Evolutionary conservation across 2,329 filamentous ascomycete species (phyloP).

Genomic region (Colletotrichum lupini): DNA sequence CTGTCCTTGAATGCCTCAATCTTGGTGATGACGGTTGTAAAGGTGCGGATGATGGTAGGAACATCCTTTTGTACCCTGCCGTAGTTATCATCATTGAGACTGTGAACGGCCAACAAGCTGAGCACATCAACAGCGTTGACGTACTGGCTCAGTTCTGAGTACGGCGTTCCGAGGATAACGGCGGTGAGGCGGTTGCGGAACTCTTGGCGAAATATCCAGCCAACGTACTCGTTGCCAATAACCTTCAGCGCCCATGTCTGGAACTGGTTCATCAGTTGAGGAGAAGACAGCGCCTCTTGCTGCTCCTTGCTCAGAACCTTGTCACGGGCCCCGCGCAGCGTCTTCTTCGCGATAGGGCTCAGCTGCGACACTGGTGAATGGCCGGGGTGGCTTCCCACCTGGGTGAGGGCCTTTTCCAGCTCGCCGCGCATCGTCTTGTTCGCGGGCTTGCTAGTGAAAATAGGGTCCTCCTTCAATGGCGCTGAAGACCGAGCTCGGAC

Average conservation of each 20-base stretch:
- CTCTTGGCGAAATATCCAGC: slow-evolving; percentile 76
- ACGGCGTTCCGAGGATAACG: slow-evolving; percentile 79
- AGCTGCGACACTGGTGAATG: slow-evolving; percentile 60
- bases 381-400: slow-evolving; percentile 58
- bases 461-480: slow-evolving; percentile 57
- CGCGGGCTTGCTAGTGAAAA: slow-evolving; percentile 53
- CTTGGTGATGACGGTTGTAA: slow-evolving; percentile 75
- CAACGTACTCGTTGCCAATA: slow-evolving; percentile 64
- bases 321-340: slow-evolving; percentile 58
- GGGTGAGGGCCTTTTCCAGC: slow-evolving; percentile 57
- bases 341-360: slow-evolving; percentile 62
- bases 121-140: slow-evolving; percentile 78
- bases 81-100: slow-evolving; percentile 82
- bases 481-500: slow-evolving; percentile 49
- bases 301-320: slow-evolving; percentile 64
- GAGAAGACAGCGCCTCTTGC: slow-evolving; percentile 61
- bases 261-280: slow-evolving; percentile 60
- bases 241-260: slow-evolving; percentile 58
- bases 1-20: slow-evolving; percentile 74
- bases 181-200: slow-evolving; percentile 73
- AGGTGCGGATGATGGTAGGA: slow-evolving; percentile 76
- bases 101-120: slow-evolving; percentile 75
- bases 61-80: slow-evolving; percentile 90
- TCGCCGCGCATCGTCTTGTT: slow-evolving; percentile 54
- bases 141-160: slow-evolving; percentile 75